Evolutionary conservation across 2,329 filamentous ascomycete genomes (phyloP), one percentile per base, ranked within the genome.

Genomic region (Diaporthe citriasiana): DNA sequence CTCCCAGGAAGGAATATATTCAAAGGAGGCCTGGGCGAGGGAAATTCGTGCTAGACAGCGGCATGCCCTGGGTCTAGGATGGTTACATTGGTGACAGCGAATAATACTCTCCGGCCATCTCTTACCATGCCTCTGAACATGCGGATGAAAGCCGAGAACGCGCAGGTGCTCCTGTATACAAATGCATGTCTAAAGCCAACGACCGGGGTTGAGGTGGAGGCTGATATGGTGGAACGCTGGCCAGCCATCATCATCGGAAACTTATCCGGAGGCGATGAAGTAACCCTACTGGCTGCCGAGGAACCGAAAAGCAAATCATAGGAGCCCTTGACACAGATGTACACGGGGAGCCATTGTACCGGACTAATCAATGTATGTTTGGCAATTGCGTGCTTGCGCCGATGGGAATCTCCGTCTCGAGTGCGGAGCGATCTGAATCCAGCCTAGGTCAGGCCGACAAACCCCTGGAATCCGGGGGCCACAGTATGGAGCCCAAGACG

Each of bases 111-210:
- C 40, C 30, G 12, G 7, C 25, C 22, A 33, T 7, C 19, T 50
- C 22, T 35, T 22, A 19, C 22, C 45, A 19, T 33, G 60, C 42
- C n/a, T 50, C 7, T 22, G 13, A 10, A 35, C 4, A 51, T 38
- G n/a, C 13, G 22, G 19, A 51, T 38, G 47, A n/a, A 27, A 4
- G 45, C 63, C 63, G 45, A 27, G 30, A n/a, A 22, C 12, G 22
- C 22, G 33, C 33, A 51, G 17, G 6, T 38, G 35, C 3, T 12
- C 30, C 15, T n/a, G 8, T n/a, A 42, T 3, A 71, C 10, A 42
- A 53, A 35, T 71, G 69, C 69, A 71, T 53, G 69, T 53, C 56
- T 42, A 27, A 51, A 40, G 56, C 15, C 33, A 45, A 70, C 30
- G 25, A 30, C 25, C 19, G 22, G 38, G 42, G 17, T 30, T 40